A percentile compares a stretch with the other conserved stretches of the same genome.
These are phyloP conservation scores for Lentinula sp. DNA, from an alignment of 768 basidiomycete species.

Conservation along the genomic window DNA sequence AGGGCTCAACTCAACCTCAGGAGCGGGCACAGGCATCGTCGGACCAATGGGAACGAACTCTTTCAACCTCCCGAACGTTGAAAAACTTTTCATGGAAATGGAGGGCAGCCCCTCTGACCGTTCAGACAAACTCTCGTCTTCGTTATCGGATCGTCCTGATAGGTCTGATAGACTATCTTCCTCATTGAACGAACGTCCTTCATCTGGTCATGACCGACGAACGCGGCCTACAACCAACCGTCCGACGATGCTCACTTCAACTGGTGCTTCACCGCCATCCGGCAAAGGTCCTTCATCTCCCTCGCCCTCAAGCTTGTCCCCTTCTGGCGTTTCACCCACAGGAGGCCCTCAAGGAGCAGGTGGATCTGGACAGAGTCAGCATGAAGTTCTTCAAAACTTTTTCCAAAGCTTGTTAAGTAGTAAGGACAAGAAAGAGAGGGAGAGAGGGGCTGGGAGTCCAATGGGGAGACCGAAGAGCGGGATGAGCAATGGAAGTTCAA, in stretches of 20 bases:
- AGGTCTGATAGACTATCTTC: not conserved
- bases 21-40: conserved; percentile 62
- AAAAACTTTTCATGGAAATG: conserved; percentile 85
- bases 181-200: not conserved
- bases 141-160: conserved; percentile 10
- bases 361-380: conserved; percentile 38
- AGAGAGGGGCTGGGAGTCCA: not conserved
- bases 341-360: conserved; percentile 28
- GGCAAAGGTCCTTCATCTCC: conserved; percentile 10
- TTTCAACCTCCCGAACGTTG: conserved; percentile 82
- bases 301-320: conserved; percentile 13
- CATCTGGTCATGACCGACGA: not conserved
- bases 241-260: not conserved
- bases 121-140: conserved; percentile 17
- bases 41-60: conserved; percentile 88
- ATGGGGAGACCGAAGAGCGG: not conserved
- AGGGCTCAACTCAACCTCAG: not conserved
- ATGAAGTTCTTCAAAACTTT: conserved; percentile 83
- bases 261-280: not conserved
- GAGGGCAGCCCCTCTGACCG: conserved; percentile 42
- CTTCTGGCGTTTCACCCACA: conserved; percentile 24
- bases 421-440: conserved; percentile 35
- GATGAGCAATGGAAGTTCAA: not conserved
- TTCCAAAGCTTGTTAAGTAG: conserved; percentile 77
- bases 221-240: not conserved